A percentile compares a stretch with the other conserved stretches of the same genome.
These are phyloP conservation scores for Phialemonium atrogriseum DNA, from an alignment of 2,329 filamentous ascomycete species.

Conservation along the genomic window DNA sequence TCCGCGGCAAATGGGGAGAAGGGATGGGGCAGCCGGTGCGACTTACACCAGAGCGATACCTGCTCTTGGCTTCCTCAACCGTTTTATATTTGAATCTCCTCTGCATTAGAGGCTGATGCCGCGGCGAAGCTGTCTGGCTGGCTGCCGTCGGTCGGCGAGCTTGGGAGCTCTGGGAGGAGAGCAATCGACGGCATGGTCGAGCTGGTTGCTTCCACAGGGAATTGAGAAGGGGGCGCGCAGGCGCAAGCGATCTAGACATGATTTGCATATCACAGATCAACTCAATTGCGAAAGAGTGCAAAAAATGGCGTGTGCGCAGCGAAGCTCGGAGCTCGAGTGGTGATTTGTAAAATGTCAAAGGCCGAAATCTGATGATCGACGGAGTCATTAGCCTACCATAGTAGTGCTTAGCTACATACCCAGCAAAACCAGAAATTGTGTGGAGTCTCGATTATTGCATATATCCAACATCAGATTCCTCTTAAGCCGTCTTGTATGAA, in stretches of 20 bases:
- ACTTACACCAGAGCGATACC: conserved; percentile 47
- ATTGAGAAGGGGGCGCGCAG: conserved; percentile 26
- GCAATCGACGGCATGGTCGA: conserved; percentile 33
- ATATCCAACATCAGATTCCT: too few species aligned
- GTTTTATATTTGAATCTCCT: conserved; percentile 39
- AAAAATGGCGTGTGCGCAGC: neutral
- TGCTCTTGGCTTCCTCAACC: conserved; percentile 50
- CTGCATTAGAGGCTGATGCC: conserved; percentile 21
- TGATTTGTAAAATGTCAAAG: too few species aligned
- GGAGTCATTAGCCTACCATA: too few species aligned
- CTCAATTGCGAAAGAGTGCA: too few species aligned
- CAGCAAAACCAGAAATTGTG: too few species aligned
- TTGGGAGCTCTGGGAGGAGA: conserved; percentile 21
- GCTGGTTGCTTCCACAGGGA: conserved; percentile 21
- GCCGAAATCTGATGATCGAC: too few species aligned
- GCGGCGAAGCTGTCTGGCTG: conserved; percentile 8
- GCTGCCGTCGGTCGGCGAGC: conserved; percentile 14
- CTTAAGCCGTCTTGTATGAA: too few species aligned
- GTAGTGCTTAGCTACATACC: too few species aligned
- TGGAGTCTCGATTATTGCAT: too few species aligned
- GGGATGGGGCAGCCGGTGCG: neutral
- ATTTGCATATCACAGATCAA: conserved; percentile 2
- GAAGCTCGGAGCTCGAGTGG: conserved; percentile 4
- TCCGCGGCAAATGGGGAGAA: neutral
- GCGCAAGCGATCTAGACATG: conserved; percentile 30